phyloP scores from a whole-genome alignment of 805 yeast genomes.

The Saturnispora zaruensis region DNA sequence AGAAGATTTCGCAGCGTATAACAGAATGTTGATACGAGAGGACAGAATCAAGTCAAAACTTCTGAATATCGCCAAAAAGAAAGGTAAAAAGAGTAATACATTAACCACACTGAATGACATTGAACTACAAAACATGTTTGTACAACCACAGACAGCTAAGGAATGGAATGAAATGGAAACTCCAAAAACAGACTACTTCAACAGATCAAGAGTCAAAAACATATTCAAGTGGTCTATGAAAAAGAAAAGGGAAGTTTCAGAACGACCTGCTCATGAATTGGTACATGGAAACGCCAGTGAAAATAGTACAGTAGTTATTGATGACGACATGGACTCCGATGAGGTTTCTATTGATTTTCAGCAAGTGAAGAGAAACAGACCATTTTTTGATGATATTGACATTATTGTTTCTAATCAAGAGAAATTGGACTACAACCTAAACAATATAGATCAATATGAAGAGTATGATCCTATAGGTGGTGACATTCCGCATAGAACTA shows the following conservation, averaged over 20 bases:
- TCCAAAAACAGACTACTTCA: neutral
- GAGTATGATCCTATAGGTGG: constrained; percentile 11
- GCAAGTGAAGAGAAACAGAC: constrained; percentile 7
- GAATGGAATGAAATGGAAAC: constrained; percentile 11
- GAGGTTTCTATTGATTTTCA: constrained; percentile 26
- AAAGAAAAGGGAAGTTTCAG: neutral
- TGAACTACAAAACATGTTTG: constrained; percentile 18
- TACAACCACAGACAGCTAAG: constrained; percentile 7
- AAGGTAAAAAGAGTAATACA: constrained; percentile 8
- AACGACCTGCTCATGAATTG: constrained; percentile 1
- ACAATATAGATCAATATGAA: constrained; percentile 15
- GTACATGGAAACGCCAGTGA: constrained; percentile 5
- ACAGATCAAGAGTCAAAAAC: constrained; percentile 4
- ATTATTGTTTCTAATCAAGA: constrained; percentile 26
- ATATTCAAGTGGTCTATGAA: constrained; percentile 1
- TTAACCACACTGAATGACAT: constrained; percentile 18
- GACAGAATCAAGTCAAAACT: constrained; percentile 19
- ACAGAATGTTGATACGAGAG: constrained; percentile 20
- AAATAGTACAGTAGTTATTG: constrained; percentile 22
- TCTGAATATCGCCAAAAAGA: constrained; percentile 9
- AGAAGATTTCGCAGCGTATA: constrained; percentile 27
- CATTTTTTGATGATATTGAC: constrained; percentile 15
- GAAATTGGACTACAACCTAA: constrained; percentile 24
- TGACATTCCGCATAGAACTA: neutral
- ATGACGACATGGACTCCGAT: constrained; percentile 23